Percentiles rank a stretch among this genome's conserved stretches.
These are phyloP conservation scores for Ceratobasidium sp. DNA, from an alignment of 1,284 basidiomycete genomes.

Conservation along the genomic window DNA sequence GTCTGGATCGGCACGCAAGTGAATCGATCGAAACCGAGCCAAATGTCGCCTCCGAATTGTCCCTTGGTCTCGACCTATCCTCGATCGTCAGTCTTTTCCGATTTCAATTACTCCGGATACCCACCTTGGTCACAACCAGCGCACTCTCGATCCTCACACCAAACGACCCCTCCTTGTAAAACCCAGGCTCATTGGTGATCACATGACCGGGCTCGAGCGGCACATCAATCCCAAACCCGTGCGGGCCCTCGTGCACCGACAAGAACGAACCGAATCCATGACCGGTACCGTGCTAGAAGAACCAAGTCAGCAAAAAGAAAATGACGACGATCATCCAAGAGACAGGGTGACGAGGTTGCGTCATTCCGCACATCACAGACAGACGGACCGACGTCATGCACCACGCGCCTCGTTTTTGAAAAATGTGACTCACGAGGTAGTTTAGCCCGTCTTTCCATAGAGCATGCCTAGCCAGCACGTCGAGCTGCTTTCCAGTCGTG, in stretches of 20 bases:
- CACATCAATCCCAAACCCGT: conserved; percentile 70
- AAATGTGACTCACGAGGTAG: conserved; percentile 57
- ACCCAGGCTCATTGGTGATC: conserved; percentile 87
- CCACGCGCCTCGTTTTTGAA: conserved; percentile 46
- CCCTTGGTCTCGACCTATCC: conserved; percentile 63
- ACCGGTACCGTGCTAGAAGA: conserved; percentile 77
- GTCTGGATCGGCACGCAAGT: conserved; percentile 92
- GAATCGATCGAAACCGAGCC: conserved; percentile 87
- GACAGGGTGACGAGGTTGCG: conserved; percentile 37
- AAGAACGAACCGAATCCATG: conserved; percentile 84
- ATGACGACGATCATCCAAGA: conserved; percentile 34
- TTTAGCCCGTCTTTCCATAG: conserved; percentile 91
- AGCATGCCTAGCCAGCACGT: conserved; percentile 83
- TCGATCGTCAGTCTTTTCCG: neutral
- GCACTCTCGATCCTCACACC: conserved; percentile 92
- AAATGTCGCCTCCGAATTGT: conserved; percentile 74
- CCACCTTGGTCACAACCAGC: conserved; percentile 70
- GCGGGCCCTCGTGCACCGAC: conserved; percentile 52
- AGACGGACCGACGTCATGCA: conserved; percentile 48
- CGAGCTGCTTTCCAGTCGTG: conserved; percentile 80
- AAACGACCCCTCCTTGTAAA: conserved; percentile 82
- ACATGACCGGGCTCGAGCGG: conserved; percentile 83
- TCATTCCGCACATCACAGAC: neutral
- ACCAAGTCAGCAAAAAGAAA: conserved; percentile 78
- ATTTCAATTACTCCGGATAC: conserved; percentile 55